These are phyloP conservation scores for Epichloe bromicola DNA, from an alignment of 2,329 filamentous ascomycete genomes.

Conservation along the genomic window DNA sequence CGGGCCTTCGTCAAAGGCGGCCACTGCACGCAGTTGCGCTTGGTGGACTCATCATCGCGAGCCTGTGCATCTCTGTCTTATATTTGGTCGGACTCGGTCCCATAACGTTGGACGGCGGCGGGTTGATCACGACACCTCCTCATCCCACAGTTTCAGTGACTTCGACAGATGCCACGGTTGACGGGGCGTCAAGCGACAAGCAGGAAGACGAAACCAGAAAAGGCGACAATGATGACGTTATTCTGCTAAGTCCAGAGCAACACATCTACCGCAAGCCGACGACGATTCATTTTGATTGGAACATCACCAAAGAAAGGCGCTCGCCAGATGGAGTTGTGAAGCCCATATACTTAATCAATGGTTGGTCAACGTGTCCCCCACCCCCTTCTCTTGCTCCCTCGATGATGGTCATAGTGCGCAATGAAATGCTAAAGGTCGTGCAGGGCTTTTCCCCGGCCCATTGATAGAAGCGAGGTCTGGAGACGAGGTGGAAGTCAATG, in stretches of 20 bases:
- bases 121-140: not conserved
- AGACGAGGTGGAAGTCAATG: slow-evolving; percentile 27
- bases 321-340: slow-evolving; percentile 38
- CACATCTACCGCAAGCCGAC: slow-evolving; percentile 24
- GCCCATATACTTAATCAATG: slow-evolving; percentile 35
- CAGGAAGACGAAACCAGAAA: not conserved
- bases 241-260: slow-evolving; percentile 29
- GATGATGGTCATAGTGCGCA: not conserved
- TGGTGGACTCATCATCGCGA: not conserved
- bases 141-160: not conserved
- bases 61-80: not conserved
- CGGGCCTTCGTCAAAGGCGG: not conserved
- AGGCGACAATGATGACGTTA: slow-evolving; percentile 1
- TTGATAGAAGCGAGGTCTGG: slow-evolving; percentile 31
- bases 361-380: slow-evolving; percentile 11
- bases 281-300: slow-evolving; percentile 23
- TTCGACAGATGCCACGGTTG: not conserved
- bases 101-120: not conserved
- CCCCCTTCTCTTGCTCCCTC: not conserved
- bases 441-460: slow-evolving; percentile 28
- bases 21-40: not conserved
- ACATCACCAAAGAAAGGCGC: slow-evolving; percentile 23
- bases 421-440: not conserved
- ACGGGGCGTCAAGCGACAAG: not conserved
- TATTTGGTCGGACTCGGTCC: not conserved